Base-by-base conservation (phyloP, 1,284 basidiomycete genomes). In the Apiotrichum sp. region DNA sequence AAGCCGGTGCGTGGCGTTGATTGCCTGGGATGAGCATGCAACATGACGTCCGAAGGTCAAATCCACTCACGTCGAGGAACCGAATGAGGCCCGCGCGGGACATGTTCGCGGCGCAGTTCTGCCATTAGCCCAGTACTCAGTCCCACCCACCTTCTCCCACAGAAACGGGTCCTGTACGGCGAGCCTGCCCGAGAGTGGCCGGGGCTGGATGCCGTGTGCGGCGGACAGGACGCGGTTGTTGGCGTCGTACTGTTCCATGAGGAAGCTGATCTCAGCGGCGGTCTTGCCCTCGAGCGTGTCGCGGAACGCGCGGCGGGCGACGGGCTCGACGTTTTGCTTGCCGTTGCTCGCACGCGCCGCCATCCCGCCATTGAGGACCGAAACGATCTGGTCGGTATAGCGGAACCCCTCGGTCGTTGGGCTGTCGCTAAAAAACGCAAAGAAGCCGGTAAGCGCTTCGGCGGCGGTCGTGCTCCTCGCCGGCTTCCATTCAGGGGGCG, bases 161-260 rank as follows among this genome's bases (percentile, higher is more conserved):
- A 77, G 62, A 59, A 77, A 75, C 3, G 75, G 75, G 56, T 77
- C 76, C 53, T 76, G 76, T 1, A 76, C 71, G 13, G 76, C 65
- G 13, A 77, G 44, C n/a, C n/a, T n/a, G n/a, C n/a, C n/a, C n/a
- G n/a, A n/a, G n/a, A n/a, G n/a, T n/a, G n/a, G n/a, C n/a, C n/a
- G n/a, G n/a, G n/a, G n/a, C n/a, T n/a, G n/a, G n/a, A n/a, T n/a
- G n/a, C n/a, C n/a, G n/a, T n/a, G n/a, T n/a, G n/a, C n/a, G n/a
- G n/a, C n/a, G n/a, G n/a, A 33, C 47, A 47, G 35, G 31, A 11
- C 35, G 45, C 55, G 4, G 56, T 34, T 45, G 52, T 59, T 32
- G 43, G 38, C 39, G 36, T 62, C 55, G 47, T 53, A 50, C 33
- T 36, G 22, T 32, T 44, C 52, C 50, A 53, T 57, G 10, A 29